These are phyloP conservation scores for Botrytis squamosa DNA, from an alignment of 2,329 filamentous ascomycete species.

Conservation along the genomic window DNA sequence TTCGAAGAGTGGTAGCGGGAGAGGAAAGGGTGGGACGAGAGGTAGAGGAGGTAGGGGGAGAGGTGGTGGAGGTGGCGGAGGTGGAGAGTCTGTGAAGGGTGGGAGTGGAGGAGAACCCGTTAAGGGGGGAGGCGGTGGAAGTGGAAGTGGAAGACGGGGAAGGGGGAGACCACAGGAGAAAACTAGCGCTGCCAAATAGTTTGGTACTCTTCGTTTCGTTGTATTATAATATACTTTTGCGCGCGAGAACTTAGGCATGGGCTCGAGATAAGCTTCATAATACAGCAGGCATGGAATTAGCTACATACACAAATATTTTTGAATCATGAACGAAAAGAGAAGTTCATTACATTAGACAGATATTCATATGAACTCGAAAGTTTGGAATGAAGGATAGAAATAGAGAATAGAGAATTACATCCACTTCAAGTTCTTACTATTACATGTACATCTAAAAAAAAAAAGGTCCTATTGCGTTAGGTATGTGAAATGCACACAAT, in stretches of 20 bases:
- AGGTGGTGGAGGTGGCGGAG: conserved; percentile 5
- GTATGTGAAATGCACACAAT: not conserved
- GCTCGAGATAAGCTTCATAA: no score
- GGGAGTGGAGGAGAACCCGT: not conserved
- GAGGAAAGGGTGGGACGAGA: conserved; percentile 26
- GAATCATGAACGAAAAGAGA: not conserved
- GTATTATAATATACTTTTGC: not conserved
- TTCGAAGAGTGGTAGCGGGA: conserved; percentile 29
- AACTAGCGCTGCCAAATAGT: not conserved
- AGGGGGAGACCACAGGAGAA: conserved; percentile 25
- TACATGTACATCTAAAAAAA: not conserved
- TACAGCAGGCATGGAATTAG: not conserved
- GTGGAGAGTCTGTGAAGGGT: not conserved
- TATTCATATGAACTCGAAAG: not conserved
- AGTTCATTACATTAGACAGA: not conserved
- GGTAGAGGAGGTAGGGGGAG: conserved; percentile 24
- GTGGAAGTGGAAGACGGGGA: conserved; percentile 17
- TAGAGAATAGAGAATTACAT: not conserved
- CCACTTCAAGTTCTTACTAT: not conserved
- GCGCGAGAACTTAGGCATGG: not conserved
- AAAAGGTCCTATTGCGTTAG: not conserved
- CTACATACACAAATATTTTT: not conserved
- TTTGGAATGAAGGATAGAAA: not conserved
- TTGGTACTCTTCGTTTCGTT: not conserved
- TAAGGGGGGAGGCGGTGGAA: conserved; percentile 16